A percentile compares a stretch with the other conserved stretches of the same genome.
Evolutionary conservation across 78 protist species (phyloP).

Genomic region (Guillardia theta): DNA sequence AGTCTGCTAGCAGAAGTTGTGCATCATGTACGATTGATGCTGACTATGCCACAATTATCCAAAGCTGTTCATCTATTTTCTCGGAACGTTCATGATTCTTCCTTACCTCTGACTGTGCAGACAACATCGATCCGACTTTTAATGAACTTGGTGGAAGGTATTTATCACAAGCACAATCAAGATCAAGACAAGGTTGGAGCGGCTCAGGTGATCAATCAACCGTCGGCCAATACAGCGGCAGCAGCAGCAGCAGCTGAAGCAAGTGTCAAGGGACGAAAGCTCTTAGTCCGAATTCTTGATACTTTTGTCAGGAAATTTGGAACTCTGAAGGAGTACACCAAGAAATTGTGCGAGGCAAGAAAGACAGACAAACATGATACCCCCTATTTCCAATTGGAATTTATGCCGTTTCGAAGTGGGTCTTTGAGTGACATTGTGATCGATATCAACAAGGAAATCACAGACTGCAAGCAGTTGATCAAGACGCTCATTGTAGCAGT

Average conservation of each 20-base stretch:
- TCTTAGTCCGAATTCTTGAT: constrained; percentile 71
- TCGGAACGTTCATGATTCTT: constrained; percentile 77
- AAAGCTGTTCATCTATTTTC: constrained; percentile 74
- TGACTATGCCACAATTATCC: constrained; percentile 66
- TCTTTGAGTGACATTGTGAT: neutral
- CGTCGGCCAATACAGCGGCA: neutral
- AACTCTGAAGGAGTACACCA: constrained; percentile 45
- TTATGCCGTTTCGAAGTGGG: constrained; percentile 36
- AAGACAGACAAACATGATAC: neutral
- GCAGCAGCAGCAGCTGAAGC: neutral
- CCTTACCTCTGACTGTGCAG: constrained; percentile 79
- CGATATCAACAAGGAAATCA: neutral
- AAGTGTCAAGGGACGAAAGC: constrained; percentile 10
- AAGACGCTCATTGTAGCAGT: constrained; percentile 77
- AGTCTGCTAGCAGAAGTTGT: constrained; percentile 85
- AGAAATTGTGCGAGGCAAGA: neutral
- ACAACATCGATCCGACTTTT: constrained; percentile 81
- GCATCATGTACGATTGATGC: constrained; percentile 70
- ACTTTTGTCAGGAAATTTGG: constrained; percentile 76
- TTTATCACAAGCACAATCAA: constrained; percentile 56
- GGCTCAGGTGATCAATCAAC: neutral
- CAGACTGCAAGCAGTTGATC: constrained; percentile 64
- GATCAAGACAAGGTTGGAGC: neutral
- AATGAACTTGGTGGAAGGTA: constrained; percentile 80
- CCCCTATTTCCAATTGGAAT: neutral